These are phyloP conservation scores for Cyberlindnera maclurae DNA, from an alignment of 805 yeast species.

Conservation along the genomic window DNA sequence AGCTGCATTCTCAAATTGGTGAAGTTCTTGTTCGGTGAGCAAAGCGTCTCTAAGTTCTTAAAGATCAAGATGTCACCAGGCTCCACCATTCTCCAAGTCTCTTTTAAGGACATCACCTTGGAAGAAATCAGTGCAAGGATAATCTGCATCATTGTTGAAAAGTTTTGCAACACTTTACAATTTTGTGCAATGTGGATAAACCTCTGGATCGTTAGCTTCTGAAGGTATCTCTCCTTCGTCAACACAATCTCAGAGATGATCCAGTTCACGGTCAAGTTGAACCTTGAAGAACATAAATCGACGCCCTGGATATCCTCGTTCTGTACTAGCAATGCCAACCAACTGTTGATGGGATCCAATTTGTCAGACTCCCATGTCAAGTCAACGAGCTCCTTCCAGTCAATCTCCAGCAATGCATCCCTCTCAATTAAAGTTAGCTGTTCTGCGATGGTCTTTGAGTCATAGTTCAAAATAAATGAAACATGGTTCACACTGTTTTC, in stretches of 20 bases:
- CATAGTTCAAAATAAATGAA: slow-evolving; percentile 74
- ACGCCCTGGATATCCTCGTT: slow-evolving; percentile 60
- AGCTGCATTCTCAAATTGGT: slow-evolving; percentile 56
- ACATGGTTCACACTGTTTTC: slow-evolving; percentile 49
- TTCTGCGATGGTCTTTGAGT: slow-evolving; percentile 58
- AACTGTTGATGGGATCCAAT: slow-evolving; percentile 64
- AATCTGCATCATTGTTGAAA: slow-evolving; percentile 81
- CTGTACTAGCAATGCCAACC: slow-evolving; percentile 71
- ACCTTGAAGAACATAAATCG: slow-evolving; percentile 74
- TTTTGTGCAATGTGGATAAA: slow-evolving; percentile 81
- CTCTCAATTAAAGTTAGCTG: slow-evolving; percentile 84
- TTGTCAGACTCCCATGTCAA: slow-evolving; percentile 60
- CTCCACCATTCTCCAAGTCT: slow-evolving; percentile 69
- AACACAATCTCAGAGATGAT: slow-evolving; percentile 78
- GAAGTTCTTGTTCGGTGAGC: slow-evolving; percentile 74
- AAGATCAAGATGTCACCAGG: slow-evolving; percentile 66
- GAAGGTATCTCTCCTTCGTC: slow-evolving; percentile 50
- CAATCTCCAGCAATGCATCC: slow-evolving; percentile 77
- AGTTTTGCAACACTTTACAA: slow-evolving; percentile 69
- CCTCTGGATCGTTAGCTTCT: slow-evolving; percentile 69
- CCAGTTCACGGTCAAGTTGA: slow-evolving; percentile 89
- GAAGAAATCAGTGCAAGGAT: slow-evolving; percentile 71
- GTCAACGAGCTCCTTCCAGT: slow-evolving; percentile 86
- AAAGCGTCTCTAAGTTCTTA: slow-evolving; percentile 59
- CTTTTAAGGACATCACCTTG: slow-evolving; percentile 47